Percentiles rank a stretch among this genome's conserved stretches.
These are phyloP conservation scores for Irpex lacteus DNA, from an alignment of 1,284 basidiomycete genomes.

Conservation along the genomic window DNA sequence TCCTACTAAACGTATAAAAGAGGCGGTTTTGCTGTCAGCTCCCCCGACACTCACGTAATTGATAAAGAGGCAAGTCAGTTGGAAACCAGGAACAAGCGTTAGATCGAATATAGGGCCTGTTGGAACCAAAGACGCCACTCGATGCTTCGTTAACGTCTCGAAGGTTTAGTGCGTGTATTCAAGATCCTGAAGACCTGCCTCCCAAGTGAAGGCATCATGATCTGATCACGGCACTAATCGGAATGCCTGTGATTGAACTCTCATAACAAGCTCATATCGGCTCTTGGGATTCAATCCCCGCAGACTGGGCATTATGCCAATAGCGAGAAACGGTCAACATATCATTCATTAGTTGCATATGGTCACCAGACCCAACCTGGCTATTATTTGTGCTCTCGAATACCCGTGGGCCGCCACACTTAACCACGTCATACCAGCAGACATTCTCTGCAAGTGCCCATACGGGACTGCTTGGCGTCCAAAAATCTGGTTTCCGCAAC, in stretches of 20 bases:
- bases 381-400: background rate
- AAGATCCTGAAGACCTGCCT: background rate
- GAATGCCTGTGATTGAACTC: background rate
- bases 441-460: background rate
- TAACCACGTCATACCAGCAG: background rate
- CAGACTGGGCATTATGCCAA: background rate
- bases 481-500: background rate
- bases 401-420: background rate
- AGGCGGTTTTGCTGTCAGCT: background rate
- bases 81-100: background rate
- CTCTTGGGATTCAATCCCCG: background rate
- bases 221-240: background rate
- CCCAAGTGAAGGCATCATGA: background rate
- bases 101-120: background rate
- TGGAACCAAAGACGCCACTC: background rate
- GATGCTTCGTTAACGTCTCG: background rate
- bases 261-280: background rate
- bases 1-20: background rate
- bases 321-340: background rate
- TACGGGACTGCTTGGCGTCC: background rate
- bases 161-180: background rate
- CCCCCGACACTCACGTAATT: background rate
- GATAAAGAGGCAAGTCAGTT: background rate
- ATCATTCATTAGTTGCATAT: background rate
- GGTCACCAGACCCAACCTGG: background rate